A percentile compares a stretch with the other conserved stretches of the same genome.
Conservation (phyloP, 176 grass and related monocot species). For the Oryza brachyantha region DNA sequence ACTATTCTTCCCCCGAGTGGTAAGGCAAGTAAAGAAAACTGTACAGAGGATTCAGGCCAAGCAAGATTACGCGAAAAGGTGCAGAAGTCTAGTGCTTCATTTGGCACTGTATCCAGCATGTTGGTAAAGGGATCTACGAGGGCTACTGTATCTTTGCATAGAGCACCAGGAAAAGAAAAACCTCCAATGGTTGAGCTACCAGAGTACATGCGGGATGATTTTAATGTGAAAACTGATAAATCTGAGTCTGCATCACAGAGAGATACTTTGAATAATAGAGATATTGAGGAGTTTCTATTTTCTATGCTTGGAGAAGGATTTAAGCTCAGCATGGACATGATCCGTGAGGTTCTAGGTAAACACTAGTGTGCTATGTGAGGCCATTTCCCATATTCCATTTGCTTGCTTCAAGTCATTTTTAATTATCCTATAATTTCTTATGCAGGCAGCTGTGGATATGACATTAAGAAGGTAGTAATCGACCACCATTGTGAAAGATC, state of each 20-base stretch:
- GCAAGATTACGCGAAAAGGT: slow-evolving; percentile 39
- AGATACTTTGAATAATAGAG: slow-evolving; percentile 57
- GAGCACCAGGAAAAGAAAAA: slow-evolving; percentile 57
- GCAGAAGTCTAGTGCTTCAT: slow-evolving; percentile 65
- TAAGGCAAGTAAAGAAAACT: slow-evolving; percentile 30
- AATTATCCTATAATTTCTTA: slow-evolving; percentile 38
- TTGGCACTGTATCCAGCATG: slow-evolving; percentile 71
- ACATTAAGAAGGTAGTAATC: slow-evolving; percentile 67
- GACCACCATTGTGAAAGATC: slow-evolving; percentile 16
- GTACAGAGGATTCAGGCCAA: slow-evolving; percentile 19
- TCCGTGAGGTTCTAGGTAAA: slow-evolving; percentile 81
- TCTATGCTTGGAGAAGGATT: slow-evolving; percentile 96
- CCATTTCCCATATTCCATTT: slow-evolving; percentile 13
- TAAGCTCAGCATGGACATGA: slow-evolving; percentile 68
- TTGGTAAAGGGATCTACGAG: slow-evolving; percentile 57
- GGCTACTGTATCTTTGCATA: slow-evolving; percentile 23
- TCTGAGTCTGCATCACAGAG: slow-evolving; percentile 48
- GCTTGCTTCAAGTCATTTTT: slow-evolving; percentile 18
- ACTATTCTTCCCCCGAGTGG: slow-evolving; percentile 28
- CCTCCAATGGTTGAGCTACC: slow-evolving; percentile 65
- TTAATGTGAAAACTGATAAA: slow-evolving; percentile 34
- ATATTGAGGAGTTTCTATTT: slow-evolving; percentile 93
- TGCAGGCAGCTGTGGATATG: slow-evolving; percentile 81
- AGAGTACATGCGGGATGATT: slow-evolving; percentile 50
- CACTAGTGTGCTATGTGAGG: slow-evolving; percentile 24